Base-by-base conservation (phyloP, 257 asterid species). In the Solanum habrochaites region DNA sequence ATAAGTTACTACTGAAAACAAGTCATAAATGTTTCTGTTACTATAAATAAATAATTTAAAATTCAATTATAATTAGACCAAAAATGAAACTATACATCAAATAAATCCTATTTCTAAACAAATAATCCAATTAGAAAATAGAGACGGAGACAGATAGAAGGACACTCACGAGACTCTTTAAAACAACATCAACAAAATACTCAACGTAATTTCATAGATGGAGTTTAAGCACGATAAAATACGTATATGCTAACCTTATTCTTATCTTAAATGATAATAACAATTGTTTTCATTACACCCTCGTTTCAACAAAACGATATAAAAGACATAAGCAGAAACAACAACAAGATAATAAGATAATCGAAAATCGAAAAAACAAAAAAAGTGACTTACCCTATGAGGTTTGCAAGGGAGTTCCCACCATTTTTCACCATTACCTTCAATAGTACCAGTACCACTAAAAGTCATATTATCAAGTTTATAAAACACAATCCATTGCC, bases 391-490 rank as follows among this genome's bases (percentile, higher is more conserved):
- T 90, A 95, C 99, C 95, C 87, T 93, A 89, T 97, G 99, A 89
- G 99, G 99, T 87, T 97, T 97, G 96, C 99, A 97, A 3, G 99
- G 99, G 31, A 97, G 98, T 31, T 94, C 94, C 99, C 99, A 97
- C 99, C 99, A 97, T 27, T 95, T 89, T 23, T 93, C 92, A 29
- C 99, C 99, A 56, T 97, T 93, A 21, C 98, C 99, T 93, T 97
- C 96, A 78, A 97, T 93, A 31, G 94, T 94, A 40, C 99, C 99
- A 16, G 90, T 89, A 43, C 99, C 98, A 0, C 92, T 93, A 6
- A 97, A 86, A 12, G 92, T 94, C 98, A 97, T 91, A 35, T 90
- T 92, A 77, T 95, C 88, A 2, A 97, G 93, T 82, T 93, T 88
- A 80, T 97, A 97, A 89, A 97, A 96, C 83, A 97, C 99, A 2